phyloP scores from a whole-genome alignment of 2,329 filamentous ascomycete genomes.

The Penicillium thymicola region DNA sequence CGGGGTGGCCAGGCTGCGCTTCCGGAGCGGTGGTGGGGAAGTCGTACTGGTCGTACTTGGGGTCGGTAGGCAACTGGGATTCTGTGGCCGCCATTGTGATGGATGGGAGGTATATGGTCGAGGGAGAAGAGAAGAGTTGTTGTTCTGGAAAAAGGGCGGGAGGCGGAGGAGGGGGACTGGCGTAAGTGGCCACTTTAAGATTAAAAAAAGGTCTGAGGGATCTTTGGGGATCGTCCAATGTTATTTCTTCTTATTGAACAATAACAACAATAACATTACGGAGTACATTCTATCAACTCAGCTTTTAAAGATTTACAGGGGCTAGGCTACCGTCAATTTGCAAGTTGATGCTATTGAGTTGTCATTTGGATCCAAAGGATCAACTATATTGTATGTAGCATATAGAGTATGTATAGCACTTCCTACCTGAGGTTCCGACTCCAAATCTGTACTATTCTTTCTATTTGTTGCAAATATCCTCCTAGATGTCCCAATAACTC shows the following conservation, averaged over 20 bases:
- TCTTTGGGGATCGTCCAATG: not conserved
- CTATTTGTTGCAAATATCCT: not conserved
- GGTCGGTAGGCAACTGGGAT: constrained; percentile 56
- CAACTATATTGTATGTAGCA: not conserved
- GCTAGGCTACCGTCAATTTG: not conserved
- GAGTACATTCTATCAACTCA: too few species aligned
- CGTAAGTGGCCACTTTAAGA: constrained; percentile 23
- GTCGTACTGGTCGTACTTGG: constrained; percentile 96
- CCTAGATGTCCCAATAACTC: not conserved
- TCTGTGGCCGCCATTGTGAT: constrained; percentile 32
- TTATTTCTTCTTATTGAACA: not conserved
- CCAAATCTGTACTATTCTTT: not conserved
- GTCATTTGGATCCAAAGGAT: not conserved
- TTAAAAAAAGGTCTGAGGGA: not conserved
- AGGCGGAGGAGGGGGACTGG: constrained; percentile 19
- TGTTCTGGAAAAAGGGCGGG: constrained; percentile 17
- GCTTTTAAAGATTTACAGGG: not conserved
- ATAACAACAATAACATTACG: not conserved
- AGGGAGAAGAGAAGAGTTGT: constrained; percentile 6
- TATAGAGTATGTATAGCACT: not conserved
- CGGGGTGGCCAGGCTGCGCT: constrained; percentile 73
- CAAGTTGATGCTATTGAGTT: not conserved
- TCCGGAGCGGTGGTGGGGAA: constrained; percentile 76
- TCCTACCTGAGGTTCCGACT: not conserved
- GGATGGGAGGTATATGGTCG: constrained; percentile 10